Conservation (phyloP, 306 rosid species). For the Fragaria ananassa region DNA sequence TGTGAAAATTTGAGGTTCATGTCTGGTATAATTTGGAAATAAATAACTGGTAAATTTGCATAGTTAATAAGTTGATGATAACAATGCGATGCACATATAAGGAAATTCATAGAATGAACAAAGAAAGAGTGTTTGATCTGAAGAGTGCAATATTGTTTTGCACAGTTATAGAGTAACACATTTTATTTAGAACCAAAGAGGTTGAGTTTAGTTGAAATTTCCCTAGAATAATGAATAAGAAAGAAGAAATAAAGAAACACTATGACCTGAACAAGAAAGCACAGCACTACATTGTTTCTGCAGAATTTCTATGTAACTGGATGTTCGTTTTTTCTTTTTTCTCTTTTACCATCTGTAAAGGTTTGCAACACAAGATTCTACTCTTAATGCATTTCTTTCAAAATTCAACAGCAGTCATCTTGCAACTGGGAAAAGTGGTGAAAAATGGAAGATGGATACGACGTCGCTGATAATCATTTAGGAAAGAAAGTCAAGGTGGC, state of each 20-base stretch:
- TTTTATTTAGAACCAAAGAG: background rate
- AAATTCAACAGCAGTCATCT: constrained; percentile 20
- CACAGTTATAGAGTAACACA: background rate
- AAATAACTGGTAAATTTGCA: background rate
- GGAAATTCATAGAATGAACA: background rate
- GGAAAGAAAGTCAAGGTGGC: constrained; percentile 31
- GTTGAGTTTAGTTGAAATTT: background rate
- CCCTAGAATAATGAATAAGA: background rate
- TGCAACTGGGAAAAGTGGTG: constrained; percentile 13
- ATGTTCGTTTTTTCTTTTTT: background rate
- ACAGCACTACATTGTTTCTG: background rate
- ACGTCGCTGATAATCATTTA: constrained; percentile 16
- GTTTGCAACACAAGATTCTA: background rate
- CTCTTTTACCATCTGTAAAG: background rate
- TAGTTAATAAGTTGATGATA: background rate
- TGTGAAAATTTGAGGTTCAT: background rate
- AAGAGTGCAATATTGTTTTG: background rate
- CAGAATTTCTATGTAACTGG: background rate
- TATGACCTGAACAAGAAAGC: background rate
- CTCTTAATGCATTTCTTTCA: background rate
- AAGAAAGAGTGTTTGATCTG: background rate
- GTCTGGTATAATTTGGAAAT: background rate
- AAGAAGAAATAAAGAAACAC: background rate
- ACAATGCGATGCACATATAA: background rate
- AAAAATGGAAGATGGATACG: constrained; percentile 23